A percentile compares a stretch with the other conserved stretches of the same genome.
phyloP scores from a whole-genome alignment of 2,329 filamentous ascomycete genomes.

The Arthrobotrys sphaeroides region DNA sequence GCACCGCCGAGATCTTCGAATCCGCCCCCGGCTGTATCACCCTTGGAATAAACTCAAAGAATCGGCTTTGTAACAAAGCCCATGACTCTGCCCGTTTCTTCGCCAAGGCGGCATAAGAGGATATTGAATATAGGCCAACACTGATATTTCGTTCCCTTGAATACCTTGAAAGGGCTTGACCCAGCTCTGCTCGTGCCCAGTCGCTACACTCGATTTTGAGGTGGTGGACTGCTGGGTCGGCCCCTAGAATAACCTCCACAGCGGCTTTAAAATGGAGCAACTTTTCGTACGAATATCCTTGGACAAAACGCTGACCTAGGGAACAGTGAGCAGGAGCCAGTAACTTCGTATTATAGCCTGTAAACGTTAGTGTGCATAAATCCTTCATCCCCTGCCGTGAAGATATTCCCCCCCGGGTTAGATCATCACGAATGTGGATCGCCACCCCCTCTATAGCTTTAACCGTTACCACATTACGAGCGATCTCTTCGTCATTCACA shows the following conservation, averaged over 20 bases:
- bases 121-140: slow-evolving; percentile 28
- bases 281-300: slow-evolving; percentile 33
- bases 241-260: slow-evolving; percentile 1
- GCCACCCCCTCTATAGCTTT: background rate
- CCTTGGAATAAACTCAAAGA: background rate
- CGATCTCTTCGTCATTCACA: slow-evolving; percentile 13
- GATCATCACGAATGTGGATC: background rate
- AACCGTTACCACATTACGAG: background rate
- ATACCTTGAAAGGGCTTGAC: background rate
- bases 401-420: background rate
- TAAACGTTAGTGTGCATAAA: slow-evolving; percentile 23
- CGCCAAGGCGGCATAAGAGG: slow-evolving; percentile 26
- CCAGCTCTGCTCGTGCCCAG: slow-evolving; percentile 32
- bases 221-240: background rate
- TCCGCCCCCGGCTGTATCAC: background rate
- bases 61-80: slow-evolving; percentile 13
- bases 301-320: background rate
- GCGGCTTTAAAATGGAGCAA: slow-evolving; percentile 30
- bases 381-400: background rate
- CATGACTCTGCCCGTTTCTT: slow-evolving; percentile 22
- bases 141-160: slow-evolving; percentile 31
- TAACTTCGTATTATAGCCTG: background rate
- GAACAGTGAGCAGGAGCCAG: background rate
- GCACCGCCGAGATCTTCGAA: background rate
- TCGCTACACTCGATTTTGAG: slow-evolving; percentile 35